These are phyloP conservation scores for Bombardia bombarda DNA, from an alignment of 495 filamentous ascomycete species.

Conservation along the genomic window DNA sequence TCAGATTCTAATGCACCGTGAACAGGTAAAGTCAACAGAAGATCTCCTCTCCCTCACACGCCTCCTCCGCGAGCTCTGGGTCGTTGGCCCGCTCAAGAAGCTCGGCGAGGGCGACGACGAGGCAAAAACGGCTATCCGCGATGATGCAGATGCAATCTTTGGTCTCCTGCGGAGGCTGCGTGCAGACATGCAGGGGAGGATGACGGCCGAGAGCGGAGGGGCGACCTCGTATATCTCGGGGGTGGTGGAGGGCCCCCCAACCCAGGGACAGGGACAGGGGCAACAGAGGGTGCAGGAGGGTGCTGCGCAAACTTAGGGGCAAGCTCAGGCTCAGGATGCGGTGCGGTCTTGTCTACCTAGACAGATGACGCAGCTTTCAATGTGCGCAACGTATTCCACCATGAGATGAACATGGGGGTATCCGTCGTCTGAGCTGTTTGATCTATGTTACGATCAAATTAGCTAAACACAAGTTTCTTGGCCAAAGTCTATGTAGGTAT, in stretches of 20 bases:
- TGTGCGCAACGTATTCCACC: no score
- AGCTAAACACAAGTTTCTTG: no score
- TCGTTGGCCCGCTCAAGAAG: constrained; percentile 29
- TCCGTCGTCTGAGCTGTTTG: no score
- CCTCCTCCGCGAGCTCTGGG: constrained; percentile 36
- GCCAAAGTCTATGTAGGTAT: no score
- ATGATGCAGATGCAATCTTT: constrained; percentile 9
- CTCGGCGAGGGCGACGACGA: constrained; percentile 24
- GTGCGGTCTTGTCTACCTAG: no score
- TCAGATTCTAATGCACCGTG: neutral
- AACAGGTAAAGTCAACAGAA: constrained; percentile 24
- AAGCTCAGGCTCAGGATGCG: no score
- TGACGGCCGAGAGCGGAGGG: neutral
- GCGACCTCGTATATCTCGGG: constrained; percentile 4
- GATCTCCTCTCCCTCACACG: constrained; percentile 32
- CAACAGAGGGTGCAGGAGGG: no score
- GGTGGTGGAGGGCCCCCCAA: constrained; percentile 3
- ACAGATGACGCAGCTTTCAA: no score
- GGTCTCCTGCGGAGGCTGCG: constrained; percentile 7
- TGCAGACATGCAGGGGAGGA: neutral
- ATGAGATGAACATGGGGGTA: no score
- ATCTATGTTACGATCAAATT: no score
- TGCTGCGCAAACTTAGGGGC: no score
- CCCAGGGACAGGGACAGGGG: no score
- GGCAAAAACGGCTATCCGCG: constrained; percentile 19